These are phyloP conservation scores for Cenchrus purpureus DNA, from an alignment of 176 grass and related monocot genomes.

Conservation along the genomic window DNA sequence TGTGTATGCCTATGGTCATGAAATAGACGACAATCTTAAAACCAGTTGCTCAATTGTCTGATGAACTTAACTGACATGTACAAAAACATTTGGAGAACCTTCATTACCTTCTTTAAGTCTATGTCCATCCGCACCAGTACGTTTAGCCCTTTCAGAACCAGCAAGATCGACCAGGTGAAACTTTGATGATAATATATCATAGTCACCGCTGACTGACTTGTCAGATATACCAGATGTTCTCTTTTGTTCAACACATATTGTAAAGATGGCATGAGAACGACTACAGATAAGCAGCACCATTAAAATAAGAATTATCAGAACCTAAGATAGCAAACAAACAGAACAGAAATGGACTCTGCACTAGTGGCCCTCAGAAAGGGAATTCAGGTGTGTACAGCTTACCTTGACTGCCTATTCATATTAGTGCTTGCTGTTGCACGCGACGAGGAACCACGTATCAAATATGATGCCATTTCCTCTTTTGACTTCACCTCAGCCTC, in stretches of 20 bases:
- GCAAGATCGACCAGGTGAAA: conserved; percentile 90
- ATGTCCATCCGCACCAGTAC: conserved; percentile 72
- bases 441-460: conserved; percentile 67
- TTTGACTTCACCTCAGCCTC: conserved; percentile 91
- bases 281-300: conserved; percentile 44
- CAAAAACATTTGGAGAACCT: not conserved
- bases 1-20: conserved; percentile 68
- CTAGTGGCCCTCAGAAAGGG: not conserved
- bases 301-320: conserved; percentile 9
- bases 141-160: conserved; percentile 88
- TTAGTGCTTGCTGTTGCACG: conserved; percentile 90
- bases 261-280: conserved; percentile 93
- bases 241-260: conserved; percentile 76
- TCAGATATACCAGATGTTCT: conserved; percentile 49
- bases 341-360: not conserved
- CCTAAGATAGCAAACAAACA: not conserved
- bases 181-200: conserved; percentile 72
- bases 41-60: conserved; percentile 20
- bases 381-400: not conserved
- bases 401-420: conserved; percentile 66
- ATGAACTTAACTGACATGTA: conserved; percentile 6
- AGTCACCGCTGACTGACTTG: conserved; percentile 49
- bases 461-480: conserved; percentile 88
- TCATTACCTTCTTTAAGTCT: conserved; percentile 82
- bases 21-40: conserved; percentile 4